Evolutionary conservation across 768 basidiomycete genomes (phyloP).

Genomic region (Agaricus subrufescens): DNA sequence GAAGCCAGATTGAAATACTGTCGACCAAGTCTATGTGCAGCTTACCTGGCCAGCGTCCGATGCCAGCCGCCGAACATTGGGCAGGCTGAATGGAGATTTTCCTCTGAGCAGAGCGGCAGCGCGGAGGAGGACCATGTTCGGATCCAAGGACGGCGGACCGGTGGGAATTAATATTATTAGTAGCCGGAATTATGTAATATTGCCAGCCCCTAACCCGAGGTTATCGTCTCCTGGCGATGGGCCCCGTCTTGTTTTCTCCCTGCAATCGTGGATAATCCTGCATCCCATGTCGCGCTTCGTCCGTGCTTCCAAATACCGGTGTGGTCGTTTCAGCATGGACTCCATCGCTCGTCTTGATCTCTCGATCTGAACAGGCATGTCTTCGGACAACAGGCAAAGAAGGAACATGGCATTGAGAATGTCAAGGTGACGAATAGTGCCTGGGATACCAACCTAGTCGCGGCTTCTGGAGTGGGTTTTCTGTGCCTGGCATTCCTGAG

Average conservation of each 20-base stretch:
- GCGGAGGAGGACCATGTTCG: conserved; percentile 4
- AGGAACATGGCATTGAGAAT: conserved; percentile 77
- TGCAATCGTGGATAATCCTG: not conserved
- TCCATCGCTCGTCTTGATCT: conserved; percentile 10
- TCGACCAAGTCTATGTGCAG: not conserved
- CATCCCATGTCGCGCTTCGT: conserved; percentile 80
- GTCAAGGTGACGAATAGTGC: conserved; percentile 85
- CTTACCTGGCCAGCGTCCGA: conserved; percentile 18
- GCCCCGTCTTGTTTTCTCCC: not conserved
- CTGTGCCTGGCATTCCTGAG: too few relatives aligned
- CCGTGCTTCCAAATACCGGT: conserved; percentile 84
- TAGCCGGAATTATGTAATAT: conserved; percentile 9
- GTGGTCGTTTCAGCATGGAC: conserved; percentile 16
- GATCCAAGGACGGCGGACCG: not conserved
- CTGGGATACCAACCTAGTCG: conserved; percentile 93
- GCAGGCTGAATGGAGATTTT: not conserved
- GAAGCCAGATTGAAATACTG: conserved; percentile 3
- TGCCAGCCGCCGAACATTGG: conserved; percentile 16
- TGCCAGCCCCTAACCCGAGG: not conserved
- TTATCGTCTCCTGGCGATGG: not conserved
- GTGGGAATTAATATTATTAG: not conserved
- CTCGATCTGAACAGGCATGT: conserved; percentile 61
- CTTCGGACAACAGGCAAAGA: conserved; percentile 85
- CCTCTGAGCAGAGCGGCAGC: conserved; percentile 3
- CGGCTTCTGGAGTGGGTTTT: conserved; percentile 69